Conservation (phyloP, 2,329 filamentous ascomycete species). For the Apiospora malaysiana region DNA sequence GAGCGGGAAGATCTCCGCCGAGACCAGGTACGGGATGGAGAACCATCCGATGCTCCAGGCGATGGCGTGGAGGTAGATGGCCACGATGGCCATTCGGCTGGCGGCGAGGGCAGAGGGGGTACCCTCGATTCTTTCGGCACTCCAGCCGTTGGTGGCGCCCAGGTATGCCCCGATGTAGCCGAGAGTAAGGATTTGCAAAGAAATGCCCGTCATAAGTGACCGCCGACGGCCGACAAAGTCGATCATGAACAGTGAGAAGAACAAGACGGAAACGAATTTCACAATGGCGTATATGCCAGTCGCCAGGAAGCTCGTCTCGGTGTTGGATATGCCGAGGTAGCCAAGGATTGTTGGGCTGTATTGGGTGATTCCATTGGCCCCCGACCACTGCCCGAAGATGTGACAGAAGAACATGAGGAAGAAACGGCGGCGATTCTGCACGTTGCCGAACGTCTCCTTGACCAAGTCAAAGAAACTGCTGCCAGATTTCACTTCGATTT, state of each 20-base stretch:
- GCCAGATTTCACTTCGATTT: slow-evolving; percentile 42
- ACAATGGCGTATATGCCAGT: slow-evolving; percentile 36
- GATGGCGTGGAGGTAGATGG: slow-evolving; percentile 50
- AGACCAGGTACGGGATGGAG: slow-evolving; percentile 51
- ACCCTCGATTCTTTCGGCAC: slow-evolving; percentile 26
- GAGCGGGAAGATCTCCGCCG: slow-evolving; percentile 51
- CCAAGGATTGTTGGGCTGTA: slow-evolving; percentile 39
- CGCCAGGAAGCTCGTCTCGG: slow-evolving; percentile 34
- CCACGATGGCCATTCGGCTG: slow-evolving; percentile 46
- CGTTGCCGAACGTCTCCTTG: slow-evolving; percentile 40
- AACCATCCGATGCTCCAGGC: slow-evolving; percentile 56
- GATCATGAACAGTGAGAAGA: slow-evolving; percentile 39
- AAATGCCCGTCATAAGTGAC: slow-evolving; percentile 42
- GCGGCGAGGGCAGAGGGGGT: slow-evolving; percentile 36
- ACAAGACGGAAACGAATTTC: slow-evolving; percentile 37
- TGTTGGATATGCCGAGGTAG: slow-evolving; percentile 34
- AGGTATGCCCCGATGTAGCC: slow-evolving; percentile 39
- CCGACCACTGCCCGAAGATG: slow-evolving; percentile 36
- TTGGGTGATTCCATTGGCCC: slow-evolving; percentile 40
- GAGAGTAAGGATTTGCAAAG: slow-evolving; percentile 39
- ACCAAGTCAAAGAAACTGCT: slow-evolving; percentile 38
- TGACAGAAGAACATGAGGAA: slow-evolving; percentile 39
- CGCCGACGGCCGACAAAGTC: slow-evolving; percentile 34
- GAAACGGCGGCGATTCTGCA: slow-evolving; percentile 38
- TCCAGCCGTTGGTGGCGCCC: slow-evolving; percentile 36